Evolutionary conservation across 2,329 filamentous ascomycete species (phyloP), one percentile per base, ranked within the genome.

Genomic region (Epichloe amarillans): DNA sequence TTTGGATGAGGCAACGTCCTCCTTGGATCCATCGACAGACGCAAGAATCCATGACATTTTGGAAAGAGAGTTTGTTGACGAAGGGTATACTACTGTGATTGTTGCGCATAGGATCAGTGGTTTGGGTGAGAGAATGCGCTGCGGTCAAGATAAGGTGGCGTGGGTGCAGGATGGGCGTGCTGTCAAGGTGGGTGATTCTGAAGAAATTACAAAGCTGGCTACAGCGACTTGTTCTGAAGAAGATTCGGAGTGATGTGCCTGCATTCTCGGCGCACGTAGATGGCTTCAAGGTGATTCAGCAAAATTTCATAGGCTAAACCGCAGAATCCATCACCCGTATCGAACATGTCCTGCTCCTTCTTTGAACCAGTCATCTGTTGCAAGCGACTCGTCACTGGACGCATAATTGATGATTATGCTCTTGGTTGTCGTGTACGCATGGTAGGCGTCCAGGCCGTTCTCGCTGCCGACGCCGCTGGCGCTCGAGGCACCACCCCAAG

Each of bases 371-470:
- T 83, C 82, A 38, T 84, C 82, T 2, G 66, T 67, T 12, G 66
- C 69, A 19, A 77, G 57, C 0, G 68, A 61, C 57, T 82, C 77
- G 48, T 77, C 72, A 0, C 66, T 65, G 0, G 73, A 71, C 0
- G 79, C 83, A 57, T 83, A 87, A 61, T 85, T 88, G 54, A 88
- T 75, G 33, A 85, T 77, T 0, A 78, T 83, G 60, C 82, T 85
- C 67, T 84, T 85, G 12, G 74, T 74, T 35, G 61, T 76, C 0
- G 78, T 80, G 56, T 81, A 82, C 1, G 73, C 72, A 47, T 76
- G 69, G 57, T 77, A 82, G 0, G 80, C 78, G 58, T 84, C 83
- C 0, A 81, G 57, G 0, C 84, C 84, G 58, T 88, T 87, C 69
- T 88, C 84, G 53, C 82, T 86, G 1, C 83, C 84, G 0, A 87